Percentiles rank a stretch among this genome's conserved stretches.
Conservation (phyloP, 2,329 filamentous ascomycete species). For the Furcasterigmium furcatum region DNA sequence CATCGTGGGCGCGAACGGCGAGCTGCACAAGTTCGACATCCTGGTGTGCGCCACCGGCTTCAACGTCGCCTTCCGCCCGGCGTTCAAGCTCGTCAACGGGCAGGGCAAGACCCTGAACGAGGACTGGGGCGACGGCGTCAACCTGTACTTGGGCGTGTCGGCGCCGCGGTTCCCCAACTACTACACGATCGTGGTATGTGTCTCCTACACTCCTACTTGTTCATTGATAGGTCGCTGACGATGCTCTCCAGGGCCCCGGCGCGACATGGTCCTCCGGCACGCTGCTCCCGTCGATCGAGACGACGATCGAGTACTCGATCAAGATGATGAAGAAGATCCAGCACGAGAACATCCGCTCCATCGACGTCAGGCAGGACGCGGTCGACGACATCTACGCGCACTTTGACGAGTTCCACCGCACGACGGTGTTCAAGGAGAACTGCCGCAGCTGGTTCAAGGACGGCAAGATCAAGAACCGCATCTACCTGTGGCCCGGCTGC, state of each 20-base stretch:
- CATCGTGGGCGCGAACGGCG: slow-evolving; percentile 21
- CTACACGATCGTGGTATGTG: slow-evolving; percentile 24
- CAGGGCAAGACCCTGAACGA: slow-evolving; percentile 36
- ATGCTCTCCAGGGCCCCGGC: slow-evolving; percentile 22
- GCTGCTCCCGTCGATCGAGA: slow-evolving; percentile 39
- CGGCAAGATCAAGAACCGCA: slow-evolving; percentile 26
- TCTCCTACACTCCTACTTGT: too few relatives aligned
- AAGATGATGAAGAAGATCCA: slow-evolving; percentile 35
- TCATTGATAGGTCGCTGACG: too few relatives aligned
- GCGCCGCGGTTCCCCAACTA: slow-evolving; percentile 44
- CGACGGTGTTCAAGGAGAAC: slow-evolving; percentile 26
- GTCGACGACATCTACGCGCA: slow-evolving; percentile 27
- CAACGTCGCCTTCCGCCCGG: slow-evolving; percentile 32
- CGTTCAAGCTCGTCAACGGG: slow-evolving; percentile 33
- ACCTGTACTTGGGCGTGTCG: slow-evolving; percentile 40
- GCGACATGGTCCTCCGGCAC: slow-evolving; percentile 41
- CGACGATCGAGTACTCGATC: slow-evolving; percentile 31
- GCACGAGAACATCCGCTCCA: slow-evolving; percentile 26
- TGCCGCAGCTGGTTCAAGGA: slow-evolving; percentile 32
- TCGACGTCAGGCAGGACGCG: slow-evolving; percentile 29
- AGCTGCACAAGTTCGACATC: slow-evolving; percentile 24
- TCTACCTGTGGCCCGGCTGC: slow-evolving; percentile 26
- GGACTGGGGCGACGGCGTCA: slow-evolving; percentile 34
- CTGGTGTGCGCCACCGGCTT: slow-evolving; percentile 37
- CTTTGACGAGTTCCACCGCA: slow-evolving; percentile 26